Evolutionary conservation across 2,329 filamentous ascomycete species (phyloP).

Genomic region (Alternaria tenuissima): DNA sequence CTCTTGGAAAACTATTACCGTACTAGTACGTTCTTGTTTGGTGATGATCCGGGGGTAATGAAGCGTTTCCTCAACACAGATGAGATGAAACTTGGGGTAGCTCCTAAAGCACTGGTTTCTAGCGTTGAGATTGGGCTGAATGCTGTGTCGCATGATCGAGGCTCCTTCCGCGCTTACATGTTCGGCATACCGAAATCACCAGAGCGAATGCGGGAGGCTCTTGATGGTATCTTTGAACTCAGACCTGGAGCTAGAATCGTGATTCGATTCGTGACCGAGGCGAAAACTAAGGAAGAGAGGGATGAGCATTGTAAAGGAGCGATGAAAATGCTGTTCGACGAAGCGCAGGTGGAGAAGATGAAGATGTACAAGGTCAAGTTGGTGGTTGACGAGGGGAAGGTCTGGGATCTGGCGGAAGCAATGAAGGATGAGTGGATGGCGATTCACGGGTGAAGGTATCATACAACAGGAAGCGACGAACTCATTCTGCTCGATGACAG

Average conservation of each 20-base stretch:
- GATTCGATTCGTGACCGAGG: conserved; percentile 25
- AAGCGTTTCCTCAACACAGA: conserved; percentile 26
- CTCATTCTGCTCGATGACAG: background rate
- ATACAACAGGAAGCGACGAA: background rate
- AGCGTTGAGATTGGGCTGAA: conserved; percentile 26
- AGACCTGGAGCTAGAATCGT: conserved; percentile 22
- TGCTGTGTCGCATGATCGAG: conserved; percentile 26
- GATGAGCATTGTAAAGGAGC: conserved; percentile 18
- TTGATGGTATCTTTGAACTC: conserved; percentile 26
- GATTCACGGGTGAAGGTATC: conserved; percentile 5
- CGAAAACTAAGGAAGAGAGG: conserved; percentile 17
- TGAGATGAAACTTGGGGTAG: conserved; percentile 18
- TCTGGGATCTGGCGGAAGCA: conserved; percentile 12
- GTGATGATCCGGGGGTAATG: conserved; percentile 25
- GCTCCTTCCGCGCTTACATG: conserved; percentile 31
- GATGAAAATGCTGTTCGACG: conserved; percentile 16
- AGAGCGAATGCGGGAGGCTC: conserved; percentile 23
- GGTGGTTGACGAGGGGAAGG: conserved; percentile 24
- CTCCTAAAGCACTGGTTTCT: conserved; percentile 20
- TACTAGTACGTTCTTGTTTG: conserved; percentile 30
- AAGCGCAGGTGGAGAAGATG: conserved; percentile 13
- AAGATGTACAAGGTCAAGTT: conserved; percentile 20
- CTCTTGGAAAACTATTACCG: conserved; percentile 29
- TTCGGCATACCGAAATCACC: conserved; percentile 26
- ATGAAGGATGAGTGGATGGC: conserved; percentile 12